phyloP scores from a whole-genome alignment of 2,329 filamentous ascomycete species.

The Alternaria ventricosa region DNA sequence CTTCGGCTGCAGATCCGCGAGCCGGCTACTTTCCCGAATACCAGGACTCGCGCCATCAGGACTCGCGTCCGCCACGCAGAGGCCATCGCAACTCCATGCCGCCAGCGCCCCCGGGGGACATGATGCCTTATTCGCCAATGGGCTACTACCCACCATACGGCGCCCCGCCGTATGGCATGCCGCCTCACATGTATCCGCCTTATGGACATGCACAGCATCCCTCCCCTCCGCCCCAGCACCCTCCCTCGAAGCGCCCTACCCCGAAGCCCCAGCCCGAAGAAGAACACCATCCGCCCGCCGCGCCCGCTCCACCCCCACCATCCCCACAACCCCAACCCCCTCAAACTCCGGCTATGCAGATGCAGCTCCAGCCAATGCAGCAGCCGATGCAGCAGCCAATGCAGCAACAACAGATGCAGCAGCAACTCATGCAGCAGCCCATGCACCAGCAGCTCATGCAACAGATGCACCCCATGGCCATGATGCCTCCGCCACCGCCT shows the following conservation, averaged over 20 bases:
- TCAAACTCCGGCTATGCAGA: constrained; percentile 13
- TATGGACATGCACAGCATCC: constrained; percentile 29
- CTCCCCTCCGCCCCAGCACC: constrained; percentile 34
- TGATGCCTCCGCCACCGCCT: constrained; percentile 22
- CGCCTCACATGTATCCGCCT: constrained; percentile 34
- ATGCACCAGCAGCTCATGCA: constrained; percentile 11
- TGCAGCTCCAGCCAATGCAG: constrained; percentile 13
- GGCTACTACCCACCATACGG: constrained; percentile 41
- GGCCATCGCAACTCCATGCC: constrained; percentile 47
- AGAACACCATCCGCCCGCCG: constrained; percentile 30
- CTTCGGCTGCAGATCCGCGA: constrained; percentile 21
- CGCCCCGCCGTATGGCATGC: constrained; percentile 36
- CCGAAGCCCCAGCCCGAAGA: constrained; percentile 34
- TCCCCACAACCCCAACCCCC: constrained; percentile 23
- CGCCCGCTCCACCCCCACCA: constrained; percentile 20
- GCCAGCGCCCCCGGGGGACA: constrained; percentile 31
- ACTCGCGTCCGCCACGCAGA: constrained; percentile 22
- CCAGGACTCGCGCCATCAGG: constrained; percentile 15
- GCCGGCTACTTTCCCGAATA: constrained; percentile 48
- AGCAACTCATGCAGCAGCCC: constrained; percentile 14
- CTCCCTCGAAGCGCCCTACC: constrained; percentile 36
- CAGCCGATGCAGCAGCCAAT: constrained; percentile 8
- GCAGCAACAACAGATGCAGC: constrained; percentile 11
- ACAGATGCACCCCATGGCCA: constrained; percentile 9
- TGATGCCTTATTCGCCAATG: constrained; percentile 44